Base-by-base conservation (phyloP, 1,139 yeast species). In the Candida neerlandica region DNA sequence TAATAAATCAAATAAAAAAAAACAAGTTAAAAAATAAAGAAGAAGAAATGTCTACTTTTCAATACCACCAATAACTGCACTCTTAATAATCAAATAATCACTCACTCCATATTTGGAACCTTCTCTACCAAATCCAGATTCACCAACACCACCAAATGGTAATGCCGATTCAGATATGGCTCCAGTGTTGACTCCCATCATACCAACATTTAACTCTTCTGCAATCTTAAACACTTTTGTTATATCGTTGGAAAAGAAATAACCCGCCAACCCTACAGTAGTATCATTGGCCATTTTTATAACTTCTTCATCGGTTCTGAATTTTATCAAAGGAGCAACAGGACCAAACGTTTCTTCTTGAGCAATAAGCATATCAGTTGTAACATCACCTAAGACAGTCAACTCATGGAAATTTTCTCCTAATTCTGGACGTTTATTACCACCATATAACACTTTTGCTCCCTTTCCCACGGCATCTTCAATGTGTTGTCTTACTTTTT, bases 311-410 rank as follows among this genome's bases (percentile, higher is more conserved):
- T 83, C 84, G 26, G 81, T 68, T 14, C 75, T 71, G 65, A 90
- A 86, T 54, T 81, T 78, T 55, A 87, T 78, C 39, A 91, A 68
- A 1, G 95, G 94, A 48, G 94, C 95, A 43, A 91, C 75, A 4
- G 97, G 97, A 11, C 97, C 97, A 65, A 91, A 91, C 1, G 96
- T 89, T 70, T 91, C 97, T 59, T 89, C 95, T 30, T 70, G 62
- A 51, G 83, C 74, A 23, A 90, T 86, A 50, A 68, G 63, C 78
- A 90, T 88, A 38, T 78, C 78, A 6, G 75, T 69, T 45, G 89
- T 81, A 35, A 88, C 91, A 54, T 84, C 79, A 11, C 82, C 74
- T 51, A 91, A 65, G 9, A 91, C 82, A 1, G 95, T 87, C 50
- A 95, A 89, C 15, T 85, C 84, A 64, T 84, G 91, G 69, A 89